These are phyloP conservation scores for Fusarium armeniacum DNA, from an alignment of 2,329 filamentous ascomycete species.

Conservation along the genomic window DNA sequence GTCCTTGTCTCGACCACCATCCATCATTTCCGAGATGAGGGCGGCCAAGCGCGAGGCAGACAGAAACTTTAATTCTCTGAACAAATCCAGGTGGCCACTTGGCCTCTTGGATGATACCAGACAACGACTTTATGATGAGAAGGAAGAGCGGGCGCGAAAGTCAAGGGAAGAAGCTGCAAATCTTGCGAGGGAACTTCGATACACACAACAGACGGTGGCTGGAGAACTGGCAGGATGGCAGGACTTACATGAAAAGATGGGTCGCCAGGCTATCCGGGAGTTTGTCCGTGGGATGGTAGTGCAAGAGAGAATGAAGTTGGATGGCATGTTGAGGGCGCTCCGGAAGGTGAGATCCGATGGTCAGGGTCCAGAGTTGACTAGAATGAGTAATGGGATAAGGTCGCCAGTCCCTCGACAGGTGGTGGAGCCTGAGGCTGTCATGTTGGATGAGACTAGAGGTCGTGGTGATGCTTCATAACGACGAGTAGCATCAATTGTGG, in stretches of 20 bases:
- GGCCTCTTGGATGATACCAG: slow-evolving; percentile 89
- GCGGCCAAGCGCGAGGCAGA: slow-evolving; percentile 81
- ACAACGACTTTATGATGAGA: slow-evolving; percentile 84
- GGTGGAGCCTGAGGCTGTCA: slow-evolving; percentile 38
- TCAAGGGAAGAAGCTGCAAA: slow-evolving; percentile 78
- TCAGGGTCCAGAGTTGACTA: slow-evolving; percentile 23
- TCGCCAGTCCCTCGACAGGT: slow-evolving; percentile 29
- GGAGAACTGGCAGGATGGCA: slow-evolving; percentile 94
- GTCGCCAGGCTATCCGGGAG: slow-evolving; percentile 78
- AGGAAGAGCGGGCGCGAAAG: slow-evolving; percentile 81
- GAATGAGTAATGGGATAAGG: slow-evolving; percentile 35
- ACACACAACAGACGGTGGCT: slow-evolving; percentile 94
- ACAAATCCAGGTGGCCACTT: slow-evolving; percentile 83
- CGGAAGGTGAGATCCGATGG: slow-evolving; percentile 65
- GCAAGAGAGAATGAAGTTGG: slow-evolving; percentile 81
- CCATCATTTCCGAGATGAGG: slow-evolving; percentile 82
- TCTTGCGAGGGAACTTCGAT: slow-evolving; percentile 85
- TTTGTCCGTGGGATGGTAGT: slow-evolving; percentile 85
- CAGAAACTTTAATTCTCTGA: slow-evolving; percentile 80
- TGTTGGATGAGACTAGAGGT: slow-evolving; percentile 31
- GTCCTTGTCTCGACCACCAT: slow-evolving; percentile 82
- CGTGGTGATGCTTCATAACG: slow-evolving; percentile 39
- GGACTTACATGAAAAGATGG: slow-evolving; percentile 85
- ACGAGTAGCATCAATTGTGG: slow-evolving; percentile 30
- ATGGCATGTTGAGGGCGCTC: slow-evolving; percentile 84